Percentiles rank a stretch among this genome's conserved stretches.
Conservation (phyloP, 1,284 basidiomycete species). For the Quambalaria eucalypti region DNA sequence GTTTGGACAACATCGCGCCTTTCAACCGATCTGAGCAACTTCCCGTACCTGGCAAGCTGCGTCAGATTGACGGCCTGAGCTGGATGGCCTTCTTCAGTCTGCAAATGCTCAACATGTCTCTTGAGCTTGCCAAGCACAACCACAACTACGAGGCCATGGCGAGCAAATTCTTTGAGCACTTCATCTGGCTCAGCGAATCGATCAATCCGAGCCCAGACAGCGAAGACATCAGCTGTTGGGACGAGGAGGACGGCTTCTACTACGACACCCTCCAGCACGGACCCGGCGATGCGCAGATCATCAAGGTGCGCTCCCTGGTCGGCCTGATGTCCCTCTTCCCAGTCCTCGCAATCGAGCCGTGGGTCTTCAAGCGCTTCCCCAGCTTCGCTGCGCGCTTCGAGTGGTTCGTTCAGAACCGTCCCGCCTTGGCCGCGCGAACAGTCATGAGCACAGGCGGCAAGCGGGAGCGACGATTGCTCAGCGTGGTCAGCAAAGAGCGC, state of each 20-base stretch:
- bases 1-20: constrained; percentile 91
- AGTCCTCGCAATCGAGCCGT: constrained; percentile 67
- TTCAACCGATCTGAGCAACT: constrained; percentile 96
- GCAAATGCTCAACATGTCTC: constrained; percentile 93
- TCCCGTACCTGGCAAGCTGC: constrained; percentile 70
- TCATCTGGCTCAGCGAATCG: constrained; percentile 52
- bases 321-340: constrained; percentile 73
- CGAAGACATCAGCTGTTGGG: constrained; percentile 74
- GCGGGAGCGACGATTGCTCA: constrained; percentile 76
- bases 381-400: constrained; percentile 97
- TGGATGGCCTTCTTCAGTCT: constrained; percentile 99
- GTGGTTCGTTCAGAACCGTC: constrained; percentile 91
- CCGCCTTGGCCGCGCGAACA: constrained; percentile 75
- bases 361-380: constrained; percentile 77
- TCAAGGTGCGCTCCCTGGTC: constrained; percentile 84
- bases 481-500: constrained; percentile 82
- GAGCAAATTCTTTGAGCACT: constrained; percentile 87
- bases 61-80: constrained; percentile 93
- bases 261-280: constrained; percentile 92
- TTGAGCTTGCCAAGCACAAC: constrained; percentile 96
- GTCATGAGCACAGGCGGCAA: constrained; percentile 58
- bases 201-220: constrained; percentile 56
- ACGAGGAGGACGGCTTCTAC: constrained; percentile 91
- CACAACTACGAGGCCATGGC: constrained; percentile 96
- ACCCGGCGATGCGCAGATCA: constrained; percentile 59